Conservation (phyloP, 2,329 filamentous ascomycete species). For the Hymenoscyphus albidus region DNA sequence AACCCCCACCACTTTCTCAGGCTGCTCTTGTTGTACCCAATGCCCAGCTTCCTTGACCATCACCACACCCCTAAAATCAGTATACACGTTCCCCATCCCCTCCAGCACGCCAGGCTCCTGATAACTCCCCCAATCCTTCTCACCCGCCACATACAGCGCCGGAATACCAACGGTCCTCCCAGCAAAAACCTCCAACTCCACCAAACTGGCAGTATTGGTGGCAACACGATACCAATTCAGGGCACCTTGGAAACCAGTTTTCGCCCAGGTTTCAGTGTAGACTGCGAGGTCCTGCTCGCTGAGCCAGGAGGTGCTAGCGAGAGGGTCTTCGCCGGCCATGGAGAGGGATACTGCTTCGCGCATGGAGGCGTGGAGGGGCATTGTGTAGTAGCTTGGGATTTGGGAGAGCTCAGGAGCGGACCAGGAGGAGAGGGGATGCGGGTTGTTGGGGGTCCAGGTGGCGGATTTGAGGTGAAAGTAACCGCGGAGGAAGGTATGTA, state of each 20-base stretch:
- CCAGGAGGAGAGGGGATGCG: slow-evolving; percentile 52
- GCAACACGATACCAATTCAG: slow-evolving; percentile 65
- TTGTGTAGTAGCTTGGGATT: slow-evolving; percentile 67
- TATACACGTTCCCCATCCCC: slow-evolving; percentile 49
- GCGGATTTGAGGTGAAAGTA: slow-evolving; percentile 68
- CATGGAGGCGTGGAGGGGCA: slow-evolving; percentile 56
- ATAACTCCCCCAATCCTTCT: slow-evolving; percentile 63
- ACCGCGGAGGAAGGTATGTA: slow-evolving; percentile 59
- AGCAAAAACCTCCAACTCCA: slow-evolving; percentile 55
- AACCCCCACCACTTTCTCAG: slow-evolving; percentile 48
- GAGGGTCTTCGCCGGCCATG: slow-evolving; percentile 50
- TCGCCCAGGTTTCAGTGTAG: slow-evolving; percentile 56
- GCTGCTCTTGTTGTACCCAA: slow-evolving; percentile 66
- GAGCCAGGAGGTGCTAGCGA: slow-evolving; percentile 47
- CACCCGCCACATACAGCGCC: slow-evolving; percentile 57
- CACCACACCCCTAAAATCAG: slow-evolving; percentile 48
- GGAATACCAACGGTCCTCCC: slow-evolving; percentile 60
- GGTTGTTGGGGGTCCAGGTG: slow-evolving; percentile 53
- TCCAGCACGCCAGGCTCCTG: slow-evolving; percentile 53
- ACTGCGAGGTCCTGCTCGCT: slow-evolving; percentile 53
- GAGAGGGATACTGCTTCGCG: slow-evolving; percentile 51
- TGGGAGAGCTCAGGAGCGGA: slow-evolving; percentile 52
- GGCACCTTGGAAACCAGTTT: slow-evolving; percentile 62
- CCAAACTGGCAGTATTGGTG: slow-evolving; percentile 44
- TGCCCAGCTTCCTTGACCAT: slow-evolving; percentile 61